Percentiles rank a stretch among this genome's conserved stretches.
These are phyloP conservation scores for Pulveroboletus ravenelii DNA, from an alignment of 768 basidiomycete genomes.

Conservation along the genomic window DNA sequence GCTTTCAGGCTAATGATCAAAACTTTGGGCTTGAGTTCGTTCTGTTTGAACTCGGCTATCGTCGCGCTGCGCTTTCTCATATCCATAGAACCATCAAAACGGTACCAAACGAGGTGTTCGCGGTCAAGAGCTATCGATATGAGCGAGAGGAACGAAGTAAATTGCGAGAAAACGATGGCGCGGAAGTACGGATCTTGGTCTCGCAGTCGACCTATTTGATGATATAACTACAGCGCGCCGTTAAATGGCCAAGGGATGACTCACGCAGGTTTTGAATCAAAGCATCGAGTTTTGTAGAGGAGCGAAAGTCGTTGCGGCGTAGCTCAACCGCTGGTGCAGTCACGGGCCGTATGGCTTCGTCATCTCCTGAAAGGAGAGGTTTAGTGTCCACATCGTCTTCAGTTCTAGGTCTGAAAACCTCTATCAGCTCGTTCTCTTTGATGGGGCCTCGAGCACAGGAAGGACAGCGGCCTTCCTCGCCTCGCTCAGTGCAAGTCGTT, in stretches of 20 bases:
- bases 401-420: slow-evolving; percentile 44
- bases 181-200: slow-evolving; percentile 74
- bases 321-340: slow-evolving; percentile 47
- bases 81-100: slow-evolving; percentile 93
- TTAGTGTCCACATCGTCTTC: slow-evolving; percentile 1
- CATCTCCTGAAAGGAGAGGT: slow-evolving; percentile 6
- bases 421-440: slow-evolving; percentile 57
- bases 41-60: slow-evolving; percentile 69
- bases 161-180: slow-evolving; percentile 87
- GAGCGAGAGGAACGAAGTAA: slow-evolving; percentile 82
- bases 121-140: slow-evolving; percentile 68
- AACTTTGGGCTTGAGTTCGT: slow-evolving; percentile 68
- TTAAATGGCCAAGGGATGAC: slow-evolving; percentile 16
- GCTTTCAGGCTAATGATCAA: slow-evolving; percentile 81
- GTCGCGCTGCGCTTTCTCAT: slow-evolving; percentile 75
- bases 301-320: slow-evolving; percentile 77
- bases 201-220: slow-evolving; percentile 48
- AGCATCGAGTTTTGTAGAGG: slow-evolving; percentile 89
- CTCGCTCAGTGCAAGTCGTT: slow-evolving; percentile 61
- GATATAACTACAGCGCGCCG: not conserved
- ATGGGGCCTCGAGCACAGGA: slow-evolving; percentile 71
- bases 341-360: slow-evolving; percentile 16
- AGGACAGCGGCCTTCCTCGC: slow-evolving; percentile 72
- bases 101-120: slow-evolving; percentile 62
- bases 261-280: slow-evolving; percentile 67